Evolutionary conservation across 805 yeast genomes (phyloP).

Genomic region (Ogataea sp.): DNA sequence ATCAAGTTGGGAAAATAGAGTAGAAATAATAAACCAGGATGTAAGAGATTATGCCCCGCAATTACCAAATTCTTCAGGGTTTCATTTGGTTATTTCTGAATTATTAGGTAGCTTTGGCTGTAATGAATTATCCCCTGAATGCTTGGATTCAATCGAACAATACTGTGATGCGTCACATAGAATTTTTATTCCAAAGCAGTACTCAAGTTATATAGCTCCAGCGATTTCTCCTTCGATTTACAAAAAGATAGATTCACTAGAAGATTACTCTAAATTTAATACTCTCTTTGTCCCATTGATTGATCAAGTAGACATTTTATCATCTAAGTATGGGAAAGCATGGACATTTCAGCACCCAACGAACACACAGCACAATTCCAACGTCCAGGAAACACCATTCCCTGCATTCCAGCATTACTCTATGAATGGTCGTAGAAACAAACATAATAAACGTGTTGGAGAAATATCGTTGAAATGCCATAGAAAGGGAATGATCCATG

Average conservation of each 20-base stretch:
- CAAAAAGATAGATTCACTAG: constrained; percentile 19
- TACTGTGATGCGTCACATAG: constrained; percentile 38
- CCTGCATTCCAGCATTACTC: constrained; percentile 1
- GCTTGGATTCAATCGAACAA: constrained; percentile 39
- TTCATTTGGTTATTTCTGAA: constrained; percentile 68
- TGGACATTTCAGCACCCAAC: constrained; percentile 55
- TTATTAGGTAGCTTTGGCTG: constrained; percentile 88
- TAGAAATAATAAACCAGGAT: constrained; percentile 49
- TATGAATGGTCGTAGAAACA: constrained; percentile 7
- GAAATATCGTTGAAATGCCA: constrained; percentile 31
- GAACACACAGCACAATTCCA: too few species aligned
- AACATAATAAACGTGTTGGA: constrained; percentile 13
- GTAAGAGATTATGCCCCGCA: constrained; percentile 42
- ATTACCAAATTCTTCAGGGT: constrained; percentile 19
- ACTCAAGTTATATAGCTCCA: constrained; percentile 59
- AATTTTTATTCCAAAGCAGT: constrained; percentile 53
- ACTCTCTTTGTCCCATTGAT: constrained; percentile 21
- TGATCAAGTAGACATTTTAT: constrained; percentile 31
- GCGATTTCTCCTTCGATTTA: constrained; percentile 49
- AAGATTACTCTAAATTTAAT: constrained; percentile 11
- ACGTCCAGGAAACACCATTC: too few species aligned
- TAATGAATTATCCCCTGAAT: constrained; percentile 85
- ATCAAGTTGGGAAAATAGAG: constrained; percentile 43
- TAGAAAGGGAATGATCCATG: constrained; percentile 55
- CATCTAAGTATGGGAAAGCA: constrained; percentile 37